These are phyloP conservation scores for Zygoascus flipseniorum DNA, from an alignment of 805 yeast species.

Conservation along the genomic window DNA sequence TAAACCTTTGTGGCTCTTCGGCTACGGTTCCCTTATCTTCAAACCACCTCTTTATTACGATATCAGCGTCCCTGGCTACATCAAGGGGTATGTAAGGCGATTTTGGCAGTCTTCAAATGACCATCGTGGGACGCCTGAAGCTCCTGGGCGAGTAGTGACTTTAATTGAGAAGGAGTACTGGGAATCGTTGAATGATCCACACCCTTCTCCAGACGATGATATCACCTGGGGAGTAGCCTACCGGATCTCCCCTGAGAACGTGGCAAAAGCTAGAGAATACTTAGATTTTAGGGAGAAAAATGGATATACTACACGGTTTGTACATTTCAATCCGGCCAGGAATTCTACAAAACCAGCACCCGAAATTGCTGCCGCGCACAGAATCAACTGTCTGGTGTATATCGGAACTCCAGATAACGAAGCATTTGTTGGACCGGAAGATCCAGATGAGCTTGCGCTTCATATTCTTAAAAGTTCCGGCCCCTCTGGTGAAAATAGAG, in stretches of 20 bases:
- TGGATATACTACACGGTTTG: conserved; percentile 67
- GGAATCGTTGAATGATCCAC: conserved; percentile 41
- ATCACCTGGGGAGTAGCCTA: conserved; percentile 74
- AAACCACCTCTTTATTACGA: conserved; percentile 77
- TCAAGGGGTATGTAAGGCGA: conserved; percentile 68
- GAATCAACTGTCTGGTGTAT: conserved; percentile 38
- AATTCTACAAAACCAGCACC: background rate
- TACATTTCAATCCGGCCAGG: conserved; percentile 42
- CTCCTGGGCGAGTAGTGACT: conserved; percentile 89
- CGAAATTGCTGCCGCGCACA: background rate
- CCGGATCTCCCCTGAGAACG: conserved; percentile 59
- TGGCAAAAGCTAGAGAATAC: conserved; percentile 52
- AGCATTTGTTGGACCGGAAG: conserved; percentile 82
- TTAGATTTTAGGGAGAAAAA: conserved; percentile 81
- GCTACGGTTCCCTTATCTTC: conserved; percentile 83
- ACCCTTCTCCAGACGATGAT: conserved; percentile 28
- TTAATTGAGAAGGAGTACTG: conserved; percentile 48
- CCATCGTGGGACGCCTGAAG: conserved; percentile 79
- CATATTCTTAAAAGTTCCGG: conserved; percentile 54
- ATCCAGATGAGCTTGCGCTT: conserved; percentile 46
- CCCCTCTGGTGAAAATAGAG: conserved; percentile 74
- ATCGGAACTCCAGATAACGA: conserved; percentile 76
- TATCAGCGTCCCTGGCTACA: conserved; percentile 58
- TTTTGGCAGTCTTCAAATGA: conserved; percentile 91
- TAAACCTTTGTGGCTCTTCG: conserved; percentile 59